Base-by-base conservation (phyloP, 495 filamentous ascomycete genomes). In the Barbatosphaeria neglecta region DNA sequence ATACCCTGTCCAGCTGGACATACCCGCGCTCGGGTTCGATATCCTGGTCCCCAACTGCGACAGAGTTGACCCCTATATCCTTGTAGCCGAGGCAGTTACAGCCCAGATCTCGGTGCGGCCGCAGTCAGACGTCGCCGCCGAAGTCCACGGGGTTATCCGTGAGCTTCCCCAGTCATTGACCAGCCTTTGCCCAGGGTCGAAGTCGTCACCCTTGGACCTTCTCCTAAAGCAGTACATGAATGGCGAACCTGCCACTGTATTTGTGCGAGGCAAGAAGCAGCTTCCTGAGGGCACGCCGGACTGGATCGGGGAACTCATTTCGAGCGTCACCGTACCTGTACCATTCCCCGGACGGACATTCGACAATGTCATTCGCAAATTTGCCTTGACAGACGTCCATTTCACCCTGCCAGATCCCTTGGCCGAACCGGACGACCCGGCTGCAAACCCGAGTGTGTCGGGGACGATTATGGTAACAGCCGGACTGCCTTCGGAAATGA, bases 41-140 rank as follows among this genome's bases (percentile, higher is more conserved):
- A 76, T 96, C 18, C 67, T 94, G 40, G 81, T 97, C 15, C 81
- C 84, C 18, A 84, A 83, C 41, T 98, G 92, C 59, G 76, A 83
- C 37, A 73, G 74, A 6, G 71, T 77, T 47, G 84, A 88, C 25
- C 63, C 77, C 24, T 58, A 52, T 18, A 81, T 96, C 43, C 55
- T 62, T 18, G 61, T 80, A 46, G 90, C 88, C 5, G 74, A 80
- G 52, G 87, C 86, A n/a, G 71, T 68, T 20, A 92, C 86, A 1
- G 68, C 70, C 7, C 63, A 68, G 37, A 61, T 94, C 20, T 62
- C 78, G 20, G 68, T 98, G 6, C 60, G 74, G 24, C 80, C 89
- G 3, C 75, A 77, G 22, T 58, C 73, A 16, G 68, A 83, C 38
- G 77, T 90, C 17, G 58, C 68, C n/a, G 72, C 88, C 31, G 72